Evolutionary conservation across 257 asterid species (phyloP).

Genomic region (Craterostigma plantagineum): DNA sequence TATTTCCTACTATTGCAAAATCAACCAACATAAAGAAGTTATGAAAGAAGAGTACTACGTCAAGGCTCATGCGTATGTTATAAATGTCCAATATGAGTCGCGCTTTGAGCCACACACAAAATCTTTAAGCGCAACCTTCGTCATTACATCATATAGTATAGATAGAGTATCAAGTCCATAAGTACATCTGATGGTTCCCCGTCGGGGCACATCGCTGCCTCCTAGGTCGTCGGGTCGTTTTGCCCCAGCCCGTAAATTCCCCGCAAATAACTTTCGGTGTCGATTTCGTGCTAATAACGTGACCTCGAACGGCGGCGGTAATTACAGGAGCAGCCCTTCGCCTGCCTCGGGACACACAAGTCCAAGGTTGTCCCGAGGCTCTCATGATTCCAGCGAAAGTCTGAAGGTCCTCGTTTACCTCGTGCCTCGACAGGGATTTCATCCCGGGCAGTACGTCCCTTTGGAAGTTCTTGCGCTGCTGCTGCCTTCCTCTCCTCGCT

Average conservation of each 20-base stretch:
- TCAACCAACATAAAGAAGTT: no score
- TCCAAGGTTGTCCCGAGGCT: constrained; percentile 59
- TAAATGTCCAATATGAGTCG: no score
- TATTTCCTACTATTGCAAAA: no score
- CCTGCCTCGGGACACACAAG: constrained; percentile 43
- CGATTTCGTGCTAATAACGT: constrained; percentile 29
- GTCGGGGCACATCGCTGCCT: constrained; percentile 55
- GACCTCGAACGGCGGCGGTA: constrained; percentile 39
- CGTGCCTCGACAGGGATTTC: constrained; percentile 59
- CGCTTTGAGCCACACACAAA: no score
- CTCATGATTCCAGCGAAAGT: constrained; percentile 68
- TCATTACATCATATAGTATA: no score
- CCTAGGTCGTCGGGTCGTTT: constrained; percentile 76
- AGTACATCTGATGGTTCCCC: constrained; percentile 25
- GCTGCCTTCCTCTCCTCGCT: constrained; percentile 67
- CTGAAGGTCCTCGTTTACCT: constrained; percentile 78
- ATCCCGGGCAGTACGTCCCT: constrained; percentile 73
- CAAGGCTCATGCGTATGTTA: no score
- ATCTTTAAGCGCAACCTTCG: no score
- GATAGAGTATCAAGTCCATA: no score
- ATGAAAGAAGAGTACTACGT: no score
- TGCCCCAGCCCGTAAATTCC: constrained; percentile 64
- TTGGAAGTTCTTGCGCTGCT: constrained; percentile 71
- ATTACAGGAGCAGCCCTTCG: constrained; percentile 21
- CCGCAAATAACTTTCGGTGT: no score